These are phyloP conservation scores for Nakazawaea ambrosiae DNA, from an alignment of 805 yeast species.

Conservation along the genomic window DNA sequence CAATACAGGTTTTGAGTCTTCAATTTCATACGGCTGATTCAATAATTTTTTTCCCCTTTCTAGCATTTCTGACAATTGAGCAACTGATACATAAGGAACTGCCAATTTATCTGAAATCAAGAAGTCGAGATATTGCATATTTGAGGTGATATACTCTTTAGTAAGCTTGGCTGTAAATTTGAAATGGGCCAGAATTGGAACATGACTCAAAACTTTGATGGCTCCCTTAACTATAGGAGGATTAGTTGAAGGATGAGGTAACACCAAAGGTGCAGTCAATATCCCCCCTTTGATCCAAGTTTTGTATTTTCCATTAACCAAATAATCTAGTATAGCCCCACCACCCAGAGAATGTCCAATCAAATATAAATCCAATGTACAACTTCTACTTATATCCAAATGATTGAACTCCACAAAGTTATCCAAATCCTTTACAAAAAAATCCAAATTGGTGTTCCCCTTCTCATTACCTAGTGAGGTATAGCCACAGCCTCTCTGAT, in stretches of 20 bases:
- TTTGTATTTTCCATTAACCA: slow-evolving; percentile 43
- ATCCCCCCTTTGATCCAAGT: slow-evolving; percentile 40
- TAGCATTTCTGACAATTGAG: slow-evolving; percentile 53
- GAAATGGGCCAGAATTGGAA: slow-evolving; percentile 35
- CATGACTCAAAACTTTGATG: slow-evolving; percentile 31
- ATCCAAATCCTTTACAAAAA: slow-evolving; percentile 53
- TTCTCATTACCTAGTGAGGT: slow-evolving; percentile 46
- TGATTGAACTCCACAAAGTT: slow-evolving; percentile 41
- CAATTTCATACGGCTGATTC: slow-evolving; percentile 26
- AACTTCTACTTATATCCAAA: slow-evolving; percentile 29
- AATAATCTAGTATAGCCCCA: slow-evolving; percentile 59
- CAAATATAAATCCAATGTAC: slow-evolving; percentile 28
- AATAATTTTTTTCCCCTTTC: slow-evolving; percentile 52
- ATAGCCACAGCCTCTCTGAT: slow-evolving; percentile 70
- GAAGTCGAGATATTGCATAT: slow-evolving; percentile 38
- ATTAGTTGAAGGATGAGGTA: slow-evolving; percentile 47
- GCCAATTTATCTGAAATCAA: slow-evolving; percentile 34
- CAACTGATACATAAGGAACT: slow-evolving; percentile 45
- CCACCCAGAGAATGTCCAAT: slow-evolving; percentile 84
- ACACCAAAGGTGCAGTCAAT: slow-evolving; percentile 53
- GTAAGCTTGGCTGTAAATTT: slow-evolving; percentile 49
- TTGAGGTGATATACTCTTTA: slow-evolving; percentile 44
- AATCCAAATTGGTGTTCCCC: slow-evolving; percentile 52
- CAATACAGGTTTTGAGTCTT: slow-evolving; percentile 38
- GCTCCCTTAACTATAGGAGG: slow-evolving; percentile 41